These are phyloP conservation scores for Paxillus ammoniavirescens DNA, from an alignment of 768 basidiomycete species.

Conservation along the genomic window DNA sequence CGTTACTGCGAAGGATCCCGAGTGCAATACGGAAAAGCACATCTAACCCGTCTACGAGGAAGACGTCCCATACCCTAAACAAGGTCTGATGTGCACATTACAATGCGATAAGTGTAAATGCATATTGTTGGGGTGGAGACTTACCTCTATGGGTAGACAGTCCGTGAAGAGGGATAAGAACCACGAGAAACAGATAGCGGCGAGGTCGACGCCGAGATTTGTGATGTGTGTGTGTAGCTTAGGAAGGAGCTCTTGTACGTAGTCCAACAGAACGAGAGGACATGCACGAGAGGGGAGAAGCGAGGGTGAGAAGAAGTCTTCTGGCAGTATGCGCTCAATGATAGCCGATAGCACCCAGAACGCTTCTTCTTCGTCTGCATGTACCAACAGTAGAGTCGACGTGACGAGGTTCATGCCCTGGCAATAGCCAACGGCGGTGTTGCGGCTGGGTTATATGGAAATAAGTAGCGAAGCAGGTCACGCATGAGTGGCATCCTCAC, in stretches of 20 bases:
- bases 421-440: constrained; percentile 90
- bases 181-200: constrained; percentile 98
- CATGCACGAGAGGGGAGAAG: constrained; percentile 92
- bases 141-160: constrained; percentile 90
- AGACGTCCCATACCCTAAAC: constrained; percentile 95
- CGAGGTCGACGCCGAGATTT: constrained; percentile 83
- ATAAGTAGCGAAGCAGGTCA: not conserved
- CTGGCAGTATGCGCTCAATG: constrained; percentile 84
- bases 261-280: constrained; percentile 86
- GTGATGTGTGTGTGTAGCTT: constrained; percentile 74
- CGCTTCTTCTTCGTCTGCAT: constrained; percentile 95
- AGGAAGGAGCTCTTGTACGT: constrained; percentile 75
- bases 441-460: constrained; percentile 56
- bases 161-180: constrained; percentile 96
- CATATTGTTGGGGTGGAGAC: constrained; percentile 12
- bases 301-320: constrained; percentile 91
- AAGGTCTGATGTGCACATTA: constrained; percentile 57
- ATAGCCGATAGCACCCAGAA: constrained; percentile 94
- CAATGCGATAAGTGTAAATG: not conserved
- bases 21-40: constrained; percentile 90
- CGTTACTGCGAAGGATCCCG: constrained; percentile 80
- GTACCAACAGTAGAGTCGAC: constrained; percentile 88
- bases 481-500: constrained; percentile 41
- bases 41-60: constrained; percentile 90
- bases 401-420: constrained; percentile 96